Conservation (phyloP, 768 basidiomycete genomes). For the Termitomyces sp. region DNA sequence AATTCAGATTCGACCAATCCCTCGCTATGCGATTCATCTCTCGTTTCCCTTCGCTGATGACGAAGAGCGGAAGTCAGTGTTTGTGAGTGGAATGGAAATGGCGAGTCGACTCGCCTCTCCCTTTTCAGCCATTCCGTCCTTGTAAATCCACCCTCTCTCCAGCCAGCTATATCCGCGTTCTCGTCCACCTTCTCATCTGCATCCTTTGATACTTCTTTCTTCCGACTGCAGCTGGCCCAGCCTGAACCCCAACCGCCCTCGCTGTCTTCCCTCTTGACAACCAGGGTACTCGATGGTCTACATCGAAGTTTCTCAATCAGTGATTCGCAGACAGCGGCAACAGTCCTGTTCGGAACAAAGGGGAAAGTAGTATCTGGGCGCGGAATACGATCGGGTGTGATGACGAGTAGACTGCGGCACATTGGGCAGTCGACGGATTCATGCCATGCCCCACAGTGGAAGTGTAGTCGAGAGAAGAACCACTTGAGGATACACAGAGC, state of each 20-base stretch:
- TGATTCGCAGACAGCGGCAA: slow-evolving; percentile 45
- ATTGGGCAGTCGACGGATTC: slow-evolving; percentile 63
- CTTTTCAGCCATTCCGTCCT: slow-evolving; percentile 55
- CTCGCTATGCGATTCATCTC: slow-evolving; percentile 47
- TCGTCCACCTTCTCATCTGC: slow-evolving; percentile 24
- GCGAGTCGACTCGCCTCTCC: slow-evolving; percentile 36
- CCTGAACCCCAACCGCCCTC: slow-evolving; percentile 31
- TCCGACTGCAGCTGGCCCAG: slow-evolving; percentile 24
- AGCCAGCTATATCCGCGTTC: slow-evolving; percentile 34
- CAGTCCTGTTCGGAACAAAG: slow-evolving; percentile 57
- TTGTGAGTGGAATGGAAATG: slow-evolving; percentile 1
- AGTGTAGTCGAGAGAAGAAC: slow-evolving; percentile 64
- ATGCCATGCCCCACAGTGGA: slow-evolving; percentile 61
- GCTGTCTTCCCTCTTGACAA: slow-evolving; percentile 36
- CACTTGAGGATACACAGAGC: slow-evolving; percentile 61
- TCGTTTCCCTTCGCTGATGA: slow-evolving; percentile 43
- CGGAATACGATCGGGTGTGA: slow-evolving; percentile 47
- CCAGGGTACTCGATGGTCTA: slow-evolving; percentile 26
- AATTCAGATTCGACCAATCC: slow-evolving; percentile 42
- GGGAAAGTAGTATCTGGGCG: slow-evolving; percentile 49
- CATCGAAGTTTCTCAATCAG: slow-evolving; percentile 43
- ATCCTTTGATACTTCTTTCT: slow-evolving; percentile 29
- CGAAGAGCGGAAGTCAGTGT: slow-evolving; percentile 6
- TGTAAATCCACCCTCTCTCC: slow-evolving; percentile 46
- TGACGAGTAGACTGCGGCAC: slow-evolving; percentile 49